A percentile compares a stretch with the other conserved stretches of the same genome.
phyloP scores from a whole-genome alignment of 2,329 filamentous ascomycete species.

The Albophoma yamanashiensis region DNA sequence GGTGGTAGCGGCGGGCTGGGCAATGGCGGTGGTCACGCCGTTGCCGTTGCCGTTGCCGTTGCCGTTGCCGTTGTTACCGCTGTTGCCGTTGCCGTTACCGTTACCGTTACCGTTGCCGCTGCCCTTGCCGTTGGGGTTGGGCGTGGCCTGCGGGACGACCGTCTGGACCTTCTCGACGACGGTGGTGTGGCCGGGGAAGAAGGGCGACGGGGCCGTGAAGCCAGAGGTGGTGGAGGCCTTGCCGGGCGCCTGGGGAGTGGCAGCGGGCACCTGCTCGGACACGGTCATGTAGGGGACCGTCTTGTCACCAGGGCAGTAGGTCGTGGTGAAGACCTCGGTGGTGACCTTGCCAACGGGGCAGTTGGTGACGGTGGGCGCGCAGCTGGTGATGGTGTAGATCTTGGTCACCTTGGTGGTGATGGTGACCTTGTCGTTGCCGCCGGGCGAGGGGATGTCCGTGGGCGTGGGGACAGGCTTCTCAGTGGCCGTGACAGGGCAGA shows the following conservation, averaged over 20 bases:
- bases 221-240: background rate
- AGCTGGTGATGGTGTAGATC: conserved; percentile 46
- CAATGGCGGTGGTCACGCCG: background rate
- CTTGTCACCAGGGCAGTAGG: conserved; percentile 7
- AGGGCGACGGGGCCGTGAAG: background rate
- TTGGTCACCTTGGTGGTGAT: conserved; percentile 39
- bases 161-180: background rate
- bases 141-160: background rate
- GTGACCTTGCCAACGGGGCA: conserved; percentile 28
- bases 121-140: background rate
- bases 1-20: background rate
- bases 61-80: background rate
- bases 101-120: background rate
- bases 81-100: background rate
- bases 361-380: conserved; percentile 45
- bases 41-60: conserved; percentile 1
- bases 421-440: conserved; percentile 25
- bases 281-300: background rate
- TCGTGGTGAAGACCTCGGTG: conserved; percentile 7
- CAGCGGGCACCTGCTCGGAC: background rate
- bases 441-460: background rate
- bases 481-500: conserved; percentile 21
- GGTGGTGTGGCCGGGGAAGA: background rate
- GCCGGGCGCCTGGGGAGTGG: background rate
- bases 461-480: background rate